These are phyloP conservation scores for Hypoxylon sp. DNA, from an alignment of 2,329 filamentous ascomycete genomes.

Conservation along the genomic window DNA sequence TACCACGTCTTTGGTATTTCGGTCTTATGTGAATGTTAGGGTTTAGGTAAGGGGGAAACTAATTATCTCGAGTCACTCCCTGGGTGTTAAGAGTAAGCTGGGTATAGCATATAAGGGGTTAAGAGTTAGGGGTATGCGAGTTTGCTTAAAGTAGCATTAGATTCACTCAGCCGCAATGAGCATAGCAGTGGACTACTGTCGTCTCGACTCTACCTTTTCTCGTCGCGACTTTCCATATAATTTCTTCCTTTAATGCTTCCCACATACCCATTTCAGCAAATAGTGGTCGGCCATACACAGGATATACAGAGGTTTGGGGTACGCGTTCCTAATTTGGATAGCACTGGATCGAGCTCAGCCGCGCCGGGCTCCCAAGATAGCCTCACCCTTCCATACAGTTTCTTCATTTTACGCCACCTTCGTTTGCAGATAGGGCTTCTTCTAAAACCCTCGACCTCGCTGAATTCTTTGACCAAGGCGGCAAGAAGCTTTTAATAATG, in stretches of 20 bases:
- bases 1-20: not conserved
- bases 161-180: not conserved
- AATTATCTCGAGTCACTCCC: not conserved
- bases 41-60: not conserved
- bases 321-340: not conserved
- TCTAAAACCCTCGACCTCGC: too few species aligned
- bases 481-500: not conserved
- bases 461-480: not conserved
- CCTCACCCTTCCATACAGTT: not conserved
- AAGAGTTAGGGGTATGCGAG: not conserved
- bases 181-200: too few species aligned
- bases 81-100: not conserved
- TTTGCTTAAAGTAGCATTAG: not conserved
- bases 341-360: not conserved
- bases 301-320: too few species aligned
- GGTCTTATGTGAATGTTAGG: not conserved
- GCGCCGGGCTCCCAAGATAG: too few species aligned
- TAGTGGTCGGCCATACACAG: too few species aligned
- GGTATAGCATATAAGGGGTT: not conserved
- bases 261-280: too few species aligned
- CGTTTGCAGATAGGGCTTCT: not conserved
- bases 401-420: not conserved
- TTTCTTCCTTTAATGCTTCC: not conserved
- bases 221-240: too few species aligned
- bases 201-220: too few species aligned